Percentiles rank a stretch among this genome's conserved stretches.
These are phyloP conservation scores for Suillus placidus DNA, from an alignment of 768 basidiomycete genomes.

Conservation along the genomic window DNA sequence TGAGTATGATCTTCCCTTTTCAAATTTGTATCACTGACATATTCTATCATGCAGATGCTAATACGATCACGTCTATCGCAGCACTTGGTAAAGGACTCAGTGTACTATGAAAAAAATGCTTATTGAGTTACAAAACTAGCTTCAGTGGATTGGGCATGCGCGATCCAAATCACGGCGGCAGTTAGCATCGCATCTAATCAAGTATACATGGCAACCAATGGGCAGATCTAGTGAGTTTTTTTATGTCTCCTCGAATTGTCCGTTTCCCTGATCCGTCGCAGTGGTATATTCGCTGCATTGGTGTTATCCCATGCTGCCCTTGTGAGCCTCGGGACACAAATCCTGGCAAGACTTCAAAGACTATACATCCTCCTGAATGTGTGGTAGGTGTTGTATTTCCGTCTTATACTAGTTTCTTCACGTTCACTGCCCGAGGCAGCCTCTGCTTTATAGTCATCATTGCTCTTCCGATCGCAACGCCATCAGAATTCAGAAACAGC, in stretches of 20 bases:
- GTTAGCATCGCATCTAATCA: conserved; percentile 44
- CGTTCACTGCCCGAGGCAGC: background rate
- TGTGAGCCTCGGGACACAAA: conserved; percentile 63
- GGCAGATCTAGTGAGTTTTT: conserved; percentile 48
- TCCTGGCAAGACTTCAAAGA: conserved; percentile 68
- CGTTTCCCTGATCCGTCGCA: conserved; percentile 41
- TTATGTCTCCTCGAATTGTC: conserved; percentile 40
- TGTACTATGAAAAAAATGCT: background rate
- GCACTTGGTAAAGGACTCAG: conserved; percentile 18
- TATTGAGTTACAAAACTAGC: conserved; percentile 35
- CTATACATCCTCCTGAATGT: conserved; percentile 46
- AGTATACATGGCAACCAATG: conserved; percentile 44
- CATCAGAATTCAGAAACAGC: conserved; percentile 39
- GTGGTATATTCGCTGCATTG: conserved; percentile 64
- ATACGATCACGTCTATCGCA: conserved; percentile 54
- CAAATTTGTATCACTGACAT: background rate
- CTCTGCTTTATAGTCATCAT: conserved; percentile 37
- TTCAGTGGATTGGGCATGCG: conserved; percentile 64
- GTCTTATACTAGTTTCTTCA: background rate
- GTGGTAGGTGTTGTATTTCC: conserved; percentile 23
- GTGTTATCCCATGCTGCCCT: conserved; percentile 61
- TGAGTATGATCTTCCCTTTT: conserved; percentile 26
- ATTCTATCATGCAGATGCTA: conserved; percentile 39
- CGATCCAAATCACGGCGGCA: conserved; percentile 59
- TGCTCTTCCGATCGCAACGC: conserved; percentile 43